phyloP scores from a whole-genome alignment of 106 monocot genomes.

The Dendrobium chrysotoxum region DNA sequence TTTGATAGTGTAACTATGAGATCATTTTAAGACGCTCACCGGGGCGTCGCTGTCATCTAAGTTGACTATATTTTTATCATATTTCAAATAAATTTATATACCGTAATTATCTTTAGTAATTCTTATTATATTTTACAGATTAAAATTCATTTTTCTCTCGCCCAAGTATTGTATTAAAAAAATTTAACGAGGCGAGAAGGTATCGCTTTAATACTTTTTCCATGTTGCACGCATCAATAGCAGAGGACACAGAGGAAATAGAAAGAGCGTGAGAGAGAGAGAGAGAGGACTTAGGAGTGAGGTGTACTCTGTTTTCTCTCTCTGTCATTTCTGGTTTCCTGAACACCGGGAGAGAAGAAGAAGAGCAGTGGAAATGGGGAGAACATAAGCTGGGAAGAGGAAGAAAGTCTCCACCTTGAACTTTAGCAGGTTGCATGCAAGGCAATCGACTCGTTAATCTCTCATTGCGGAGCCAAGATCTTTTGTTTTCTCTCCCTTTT shows the following conservation, averaged over 20 bases:
- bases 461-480: neutral
- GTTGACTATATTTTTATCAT: too few relatives aligned
- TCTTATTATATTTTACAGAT: too few relatives aligned
- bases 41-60: too few relatives aligned
- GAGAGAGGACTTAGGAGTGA: neutral
- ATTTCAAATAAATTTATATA: too few relatives aligned
- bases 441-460: neutral
- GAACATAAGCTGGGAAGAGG: neutral
- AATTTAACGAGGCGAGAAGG: neutral
- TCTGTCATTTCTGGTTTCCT: neutral
- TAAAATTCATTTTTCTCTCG: neutral
- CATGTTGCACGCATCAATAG: constrained; percentile 74
- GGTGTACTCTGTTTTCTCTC: neutral
- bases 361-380: neutral
- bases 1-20: too few relatives aligned
- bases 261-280: constrained; percentile 5
- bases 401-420: neutral
- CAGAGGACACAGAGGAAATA: constrained; percentile 11
- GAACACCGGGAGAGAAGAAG: neutral
- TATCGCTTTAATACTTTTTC: constrained; percentile 31
- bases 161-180: neutral
- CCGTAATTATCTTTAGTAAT: too few relatives aligned
- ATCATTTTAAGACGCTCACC: too few relatives aligned
- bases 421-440: neutral
- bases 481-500: neutral